Percentiles rank a stretch among this genome's conserved stretches.
Conservation (phyloP, 1,284 basidiomycete genomes). For the Flammula alnicola region DNA sequence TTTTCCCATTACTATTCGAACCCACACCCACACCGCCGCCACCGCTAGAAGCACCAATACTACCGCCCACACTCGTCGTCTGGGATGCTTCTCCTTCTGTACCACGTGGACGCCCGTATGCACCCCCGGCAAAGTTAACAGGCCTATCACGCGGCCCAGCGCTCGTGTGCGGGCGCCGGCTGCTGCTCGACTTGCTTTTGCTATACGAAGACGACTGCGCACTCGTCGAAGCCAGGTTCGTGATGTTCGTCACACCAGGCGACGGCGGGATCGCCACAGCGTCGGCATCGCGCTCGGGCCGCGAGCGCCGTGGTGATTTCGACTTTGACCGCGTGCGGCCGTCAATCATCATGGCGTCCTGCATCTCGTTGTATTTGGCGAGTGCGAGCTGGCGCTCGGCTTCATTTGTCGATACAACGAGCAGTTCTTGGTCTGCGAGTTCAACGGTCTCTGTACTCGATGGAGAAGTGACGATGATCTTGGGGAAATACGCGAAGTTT, state of each 20-base stretch:
- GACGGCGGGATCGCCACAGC: conserved; percentile 39
- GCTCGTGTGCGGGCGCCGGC: conserved; percentile 34
- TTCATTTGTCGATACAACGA: conserved; percentile 69
- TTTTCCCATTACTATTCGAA: conserved; percentile 16
- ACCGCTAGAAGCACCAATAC: conserved; percentile 3
- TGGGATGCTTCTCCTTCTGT: conserved; percentile 14
- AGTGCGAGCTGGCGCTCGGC: conserved; percentile 69
- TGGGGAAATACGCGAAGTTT: conserved; percentile 16
- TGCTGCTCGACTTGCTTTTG: conserved; percentile 2
- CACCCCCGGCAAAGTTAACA: conserved; percentile 36
- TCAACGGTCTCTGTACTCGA: conserved; percentile 65
- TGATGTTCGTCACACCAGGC: conserved; percentile 12
- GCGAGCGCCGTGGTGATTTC: conserved; percentile 60
- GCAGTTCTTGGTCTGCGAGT: conserved; percentile 68
- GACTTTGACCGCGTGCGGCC: conserved; percentile 54
- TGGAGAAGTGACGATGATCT: conserved; percentile 64
- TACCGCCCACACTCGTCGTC: conserved; percentile 6
- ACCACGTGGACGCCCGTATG: conserved; percentile 22
- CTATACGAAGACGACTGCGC: neutral
- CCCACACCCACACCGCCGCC: conserved; percentile 6
- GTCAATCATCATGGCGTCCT: conserved; percentile 33
- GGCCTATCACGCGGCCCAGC: conserved; percentile 65
- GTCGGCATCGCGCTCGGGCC: conserved; percentile 33
- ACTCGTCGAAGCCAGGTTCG: neutral
- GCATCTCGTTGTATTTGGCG: conserved; percentile 59